These are phyloP conservation scores for Euphorbia celastroides DNA, from an alignment of 441 rosid species.

Conservation along the genomic window DNA sequence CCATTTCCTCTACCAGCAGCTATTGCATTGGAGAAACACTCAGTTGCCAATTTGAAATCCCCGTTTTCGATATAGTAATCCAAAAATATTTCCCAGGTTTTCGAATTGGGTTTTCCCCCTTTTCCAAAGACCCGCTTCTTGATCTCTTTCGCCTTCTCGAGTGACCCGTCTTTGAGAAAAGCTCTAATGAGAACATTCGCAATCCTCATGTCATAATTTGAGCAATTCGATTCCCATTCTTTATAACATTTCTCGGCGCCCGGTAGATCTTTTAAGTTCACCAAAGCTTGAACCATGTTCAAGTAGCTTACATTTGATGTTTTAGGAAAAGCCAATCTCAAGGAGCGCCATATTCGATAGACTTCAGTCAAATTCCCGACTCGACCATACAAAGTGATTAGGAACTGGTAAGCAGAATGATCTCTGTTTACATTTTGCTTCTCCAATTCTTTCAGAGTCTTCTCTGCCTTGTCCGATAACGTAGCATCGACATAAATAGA, in stretches of 20 bases:
- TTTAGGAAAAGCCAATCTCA: slow-evolving; percentile 72
- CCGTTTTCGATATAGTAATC: slow-evolving; percentile 55
- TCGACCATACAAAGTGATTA: slow-evolving; percentile 66
- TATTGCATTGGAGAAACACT: slow-evolving; percentile 59
- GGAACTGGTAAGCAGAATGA: slow-evolving; percentile 69
- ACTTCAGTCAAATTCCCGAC: slow-evolving; percentile 64
- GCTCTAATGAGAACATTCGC: slow-evolving; percentile 75
- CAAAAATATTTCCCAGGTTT: slow-evolving; percentile 76
- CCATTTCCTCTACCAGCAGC: slow-evolving; percentile 63
- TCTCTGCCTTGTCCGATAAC: slow-evolving; percentile 60
- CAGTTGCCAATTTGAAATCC: slow-evolving; percentile 46
- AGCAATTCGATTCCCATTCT: slow-evolving; percentile 74
- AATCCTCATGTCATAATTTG: slow-evolving; percentile 63
- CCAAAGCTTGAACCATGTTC: slow-evolving; percentile 81
- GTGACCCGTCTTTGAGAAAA: slow-evolving; percentile 46
- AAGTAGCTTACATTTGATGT: slow-evolving; percentile 72
- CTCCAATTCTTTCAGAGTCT: slow-evolving; percentile 74
- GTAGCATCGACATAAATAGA: slow-evolving; percentile 67
- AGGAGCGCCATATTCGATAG: slow-evolving; percentile 83
- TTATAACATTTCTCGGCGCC: slow-evolving; percentile 86
- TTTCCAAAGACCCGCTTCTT: slow-evolving; percentile 55
- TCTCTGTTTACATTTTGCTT: slow-evolving; percentile 37
- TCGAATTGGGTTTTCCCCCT: slow-evolving; percentile 70
- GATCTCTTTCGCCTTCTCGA: slow-evolving; percentile 62
- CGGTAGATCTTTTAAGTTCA: slow-evolving; percentile 75